Conservation (phyloP, 202 grass and related monocot species). For the Carex arenaria region DNA sequence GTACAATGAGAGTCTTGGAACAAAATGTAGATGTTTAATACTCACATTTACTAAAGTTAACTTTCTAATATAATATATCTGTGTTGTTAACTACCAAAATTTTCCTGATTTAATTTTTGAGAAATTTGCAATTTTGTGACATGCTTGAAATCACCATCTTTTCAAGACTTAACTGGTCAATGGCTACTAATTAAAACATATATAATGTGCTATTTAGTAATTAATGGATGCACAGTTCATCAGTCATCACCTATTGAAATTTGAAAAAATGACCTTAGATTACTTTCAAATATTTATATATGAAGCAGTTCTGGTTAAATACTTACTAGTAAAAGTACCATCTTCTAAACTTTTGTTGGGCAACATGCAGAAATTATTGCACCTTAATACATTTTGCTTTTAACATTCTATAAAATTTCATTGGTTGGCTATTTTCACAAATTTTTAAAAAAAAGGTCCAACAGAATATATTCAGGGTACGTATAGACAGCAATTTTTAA, state of each 20-base stretch:
- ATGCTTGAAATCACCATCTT: background rate
- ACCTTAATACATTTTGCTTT: background rate
- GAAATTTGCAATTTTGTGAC: background rate
- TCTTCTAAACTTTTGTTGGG: background rate
- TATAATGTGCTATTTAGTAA: background rate
- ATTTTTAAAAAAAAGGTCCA: no score
- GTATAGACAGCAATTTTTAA: no score
- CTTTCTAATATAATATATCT: background rate
- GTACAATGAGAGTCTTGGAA: no score
- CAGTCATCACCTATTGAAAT: no score
- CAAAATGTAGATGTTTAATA: background rate
- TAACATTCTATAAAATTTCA: no score
- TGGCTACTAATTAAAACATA: background rate
- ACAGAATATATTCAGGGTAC: no score
- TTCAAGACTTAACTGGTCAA: background rate
- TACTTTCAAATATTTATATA: no score
- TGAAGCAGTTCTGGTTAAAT: no score
- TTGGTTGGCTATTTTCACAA: no score
- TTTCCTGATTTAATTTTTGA: background rate
- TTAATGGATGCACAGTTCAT: background rate
- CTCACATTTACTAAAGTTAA: constrained; percentile 9
- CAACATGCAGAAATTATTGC: background rate
- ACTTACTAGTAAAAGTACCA: no score
- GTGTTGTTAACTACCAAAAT: background rate
- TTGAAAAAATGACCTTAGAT: no score